A percentile compares a stretch with the other conserved stretches of the same genome.
Conservation (phyloP, 139 green algal species). For the Monoraphidium neglectum region DNA sequence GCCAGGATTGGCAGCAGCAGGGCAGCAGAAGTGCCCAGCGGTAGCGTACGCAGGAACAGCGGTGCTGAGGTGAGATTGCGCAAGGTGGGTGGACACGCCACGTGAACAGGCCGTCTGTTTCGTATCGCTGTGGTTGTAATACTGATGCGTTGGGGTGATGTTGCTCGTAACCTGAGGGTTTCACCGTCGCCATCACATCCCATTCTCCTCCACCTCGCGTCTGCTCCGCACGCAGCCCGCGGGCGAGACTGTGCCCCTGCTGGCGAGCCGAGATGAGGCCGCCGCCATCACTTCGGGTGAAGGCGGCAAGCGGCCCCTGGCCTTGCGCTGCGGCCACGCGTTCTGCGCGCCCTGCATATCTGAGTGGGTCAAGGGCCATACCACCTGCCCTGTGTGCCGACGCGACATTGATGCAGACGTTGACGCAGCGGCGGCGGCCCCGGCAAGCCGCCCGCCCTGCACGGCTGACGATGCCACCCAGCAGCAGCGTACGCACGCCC, state of each 20-base stretch:
- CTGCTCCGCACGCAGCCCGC: too few relatives aligned
- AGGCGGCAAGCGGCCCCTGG: constrained; percentile 9
- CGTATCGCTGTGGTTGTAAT: neutral
- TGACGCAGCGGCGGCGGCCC: neutral
- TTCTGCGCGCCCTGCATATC: constrained; percentile 59
- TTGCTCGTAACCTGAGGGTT: too few relatives aligned
- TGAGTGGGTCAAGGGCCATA: constrained; percentile 32
- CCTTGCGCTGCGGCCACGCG: constrained; percentile 56
- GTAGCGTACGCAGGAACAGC: neutral
- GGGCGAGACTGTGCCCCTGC: too few relatives aligned
- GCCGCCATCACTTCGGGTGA: too few relatives aligned
- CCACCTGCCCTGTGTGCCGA: constrained; percentile 58
- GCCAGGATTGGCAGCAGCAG: neutral
- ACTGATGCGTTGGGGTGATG: too few relatives aligned
- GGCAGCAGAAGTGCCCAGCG: neutral
- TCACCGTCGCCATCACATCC: too few relatives aligned
- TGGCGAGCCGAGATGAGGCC: too few relatives aligned
- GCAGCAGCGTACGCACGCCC: neutral
- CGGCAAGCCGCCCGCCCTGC: neutral
- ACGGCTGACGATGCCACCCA: neutral
- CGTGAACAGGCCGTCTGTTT: neutral
- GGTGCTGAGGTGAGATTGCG: neutral
- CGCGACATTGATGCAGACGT: constrained; percentile 22
- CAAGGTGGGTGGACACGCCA: neutral
- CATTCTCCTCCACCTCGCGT: too few relatives aligned